Evolutionary conservation across 1,284 basidiomycete genomes (phyloP).

Genomic region (Puccinia horiana): DNA sequence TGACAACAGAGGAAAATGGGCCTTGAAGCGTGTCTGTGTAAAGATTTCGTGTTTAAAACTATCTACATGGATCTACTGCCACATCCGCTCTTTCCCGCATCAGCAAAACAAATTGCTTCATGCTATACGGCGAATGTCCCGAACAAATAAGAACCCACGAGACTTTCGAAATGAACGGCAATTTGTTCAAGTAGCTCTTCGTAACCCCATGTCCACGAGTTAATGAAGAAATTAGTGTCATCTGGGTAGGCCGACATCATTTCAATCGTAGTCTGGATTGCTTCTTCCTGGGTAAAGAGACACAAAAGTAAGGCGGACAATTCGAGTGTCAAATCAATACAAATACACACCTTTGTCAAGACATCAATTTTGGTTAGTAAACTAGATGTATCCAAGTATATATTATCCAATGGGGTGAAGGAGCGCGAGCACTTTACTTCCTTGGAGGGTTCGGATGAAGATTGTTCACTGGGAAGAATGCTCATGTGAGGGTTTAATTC

Average conservation of each 20-base stretch:
- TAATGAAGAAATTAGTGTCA: constrained; percentile 77
- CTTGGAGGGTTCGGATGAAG: neutral
- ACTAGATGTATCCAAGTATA: constrained; percentile 44
- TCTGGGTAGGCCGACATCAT: constrained; percentile 71
- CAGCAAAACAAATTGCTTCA: neutral
- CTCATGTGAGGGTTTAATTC: neutral
- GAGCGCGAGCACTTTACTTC: neutral
- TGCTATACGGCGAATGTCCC: neutral
- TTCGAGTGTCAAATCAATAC: neutral
- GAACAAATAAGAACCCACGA: neutral
- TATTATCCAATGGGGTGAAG: constrained; percentile 16
- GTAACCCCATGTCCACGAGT: constrained; percentile 86
- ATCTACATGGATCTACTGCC: constrained; percentile 41
- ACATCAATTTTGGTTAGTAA: constrained; percentile 35
- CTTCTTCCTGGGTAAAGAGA: constrained; percentile 64
- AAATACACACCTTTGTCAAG: constrained; percentile 29
- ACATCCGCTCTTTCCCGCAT: neutral
- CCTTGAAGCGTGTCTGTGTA: neutral
- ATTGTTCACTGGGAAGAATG: neutral
- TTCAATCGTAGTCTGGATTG: constrained; percentile 68
- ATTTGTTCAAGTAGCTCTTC: constrained; percentile 52
- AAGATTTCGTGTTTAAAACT: constrained; percentile 26
- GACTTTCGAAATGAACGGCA: constrained; percentile 1
- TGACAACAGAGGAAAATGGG: constrained; percentile 12
- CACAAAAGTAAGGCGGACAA: neutral